Base-by-base conservation (phyloP, 805 yeast genomes). In the Yarrowia sp. region DNA sequence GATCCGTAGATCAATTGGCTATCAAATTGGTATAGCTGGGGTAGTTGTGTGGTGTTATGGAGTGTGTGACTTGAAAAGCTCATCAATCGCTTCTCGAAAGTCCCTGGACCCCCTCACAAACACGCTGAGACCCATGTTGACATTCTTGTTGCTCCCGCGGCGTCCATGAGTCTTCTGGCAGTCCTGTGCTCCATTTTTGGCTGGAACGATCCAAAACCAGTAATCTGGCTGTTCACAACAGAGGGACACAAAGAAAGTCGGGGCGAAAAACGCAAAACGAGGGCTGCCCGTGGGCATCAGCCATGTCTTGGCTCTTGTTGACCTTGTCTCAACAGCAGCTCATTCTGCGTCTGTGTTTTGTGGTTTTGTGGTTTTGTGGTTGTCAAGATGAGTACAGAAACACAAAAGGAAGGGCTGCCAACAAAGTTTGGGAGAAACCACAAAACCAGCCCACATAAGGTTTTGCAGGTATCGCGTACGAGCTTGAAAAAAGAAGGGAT, bases 321-420 rank as follows among this genome's bases (percentile, higher is more conserved):
- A 8, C 53, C 19, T 49, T 49, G 53, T 49, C 40, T 15, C 53
- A 49, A 32, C 40, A 15, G n/a, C 53, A 26, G 52, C 16, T 32
- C 40, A 32, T 32, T 32, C 53, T 49, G 53, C 53, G n/a, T 40
- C 14, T 46, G 49, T 46, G 12, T 19, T 11, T 10, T 19, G 45
- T 45, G 48, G 26, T 45, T 45, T 45, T 46, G 32, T 46, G 50
- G 36, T 22, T 48, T 48, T 48, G 36, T 26, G 52, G 52, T 19
- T 26, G 32, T 26, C 32, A 26, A 26, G 32, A 26, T 26, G 32
- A 26, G 32, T 26, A 26, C 32, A 26, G 32, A 50, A 50, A 16
- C 42, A 16, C 56, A 50, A 50, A 50, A 22, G 16, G 26, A 32
- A 48, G 26, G 1, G 10, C 12, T 38, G 8, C 5, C 0, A 8